Conservation (phyloP, 1,139 yeast species). For the Scheffersomyces stambukii region DNA sequence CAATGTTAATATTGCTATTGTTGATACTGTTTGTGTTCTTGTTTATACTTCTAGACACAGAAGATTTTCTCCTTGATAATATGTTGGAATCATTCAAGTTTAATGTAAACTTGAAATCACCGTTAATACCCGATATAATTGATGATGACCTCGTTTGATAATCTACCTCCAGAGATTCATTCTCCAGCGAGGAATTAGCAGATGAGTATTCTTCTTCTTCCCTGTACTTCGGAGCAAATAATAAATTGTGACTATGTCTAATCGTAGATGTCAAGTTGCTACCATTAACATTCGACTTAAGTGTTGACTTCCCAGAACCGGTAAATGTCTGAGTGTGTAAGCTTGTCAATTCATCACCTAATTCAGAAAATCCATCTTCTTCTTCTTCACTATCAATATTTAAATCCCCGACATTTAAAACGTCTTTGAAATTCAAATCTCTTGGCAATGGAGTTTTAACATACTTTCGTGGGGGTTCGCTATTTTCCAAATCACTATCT, state of each 20-base stretch:
- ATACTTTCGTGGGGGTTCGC: conserved; percentile 5
- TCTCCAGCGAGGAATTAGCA: conserved; percentile 9
- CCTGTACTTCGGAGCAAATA: conserved; percentile 4
- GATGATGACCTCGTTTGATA: conserved; percentile 43
- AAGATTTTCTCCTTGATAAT: conserved; percentile 33
- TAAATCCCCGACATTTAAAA: conserved; percentile 21
- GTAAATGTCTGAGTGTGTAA: conserved; percentile 4
- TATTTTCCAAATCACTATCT: conserved; percentile 3
- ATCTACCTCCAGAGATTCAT: conserved; percentile 15
- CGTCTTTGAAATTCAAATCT: conserved; percentile 28
- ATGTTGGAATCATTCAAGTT: conserved; percentile 42
- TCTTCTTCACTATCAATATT: conserved; percentile 16
- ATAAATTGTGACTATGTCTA: conserved; percentile 3
- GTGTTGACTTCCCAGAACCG: neutral
- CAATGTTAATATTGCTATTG: too few species aligned
- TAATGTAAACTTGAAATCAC: conserved; percentile 41
- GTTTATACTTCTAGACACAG: too few species aligned
- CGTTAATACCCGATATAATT: conserved; percentile 35
- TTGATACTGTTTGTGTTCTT: too few species aligned
- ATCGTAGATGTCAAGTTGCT: conserved; percentile 5
- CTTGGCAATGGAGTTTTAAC: conserved; percentile 33
- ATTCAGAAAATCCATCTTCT: conserved; percentile 17
- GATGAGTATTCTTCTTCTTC: conserved; percentile 17
- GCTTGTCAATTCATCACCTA: conserved; percentile 14
- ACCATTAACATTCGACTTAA: conserved; percentile 1